phyloP scores from a whole-genome alignment of 2,329 filamentous ascomycete species.

The Cytospora piceicola region DNA sequence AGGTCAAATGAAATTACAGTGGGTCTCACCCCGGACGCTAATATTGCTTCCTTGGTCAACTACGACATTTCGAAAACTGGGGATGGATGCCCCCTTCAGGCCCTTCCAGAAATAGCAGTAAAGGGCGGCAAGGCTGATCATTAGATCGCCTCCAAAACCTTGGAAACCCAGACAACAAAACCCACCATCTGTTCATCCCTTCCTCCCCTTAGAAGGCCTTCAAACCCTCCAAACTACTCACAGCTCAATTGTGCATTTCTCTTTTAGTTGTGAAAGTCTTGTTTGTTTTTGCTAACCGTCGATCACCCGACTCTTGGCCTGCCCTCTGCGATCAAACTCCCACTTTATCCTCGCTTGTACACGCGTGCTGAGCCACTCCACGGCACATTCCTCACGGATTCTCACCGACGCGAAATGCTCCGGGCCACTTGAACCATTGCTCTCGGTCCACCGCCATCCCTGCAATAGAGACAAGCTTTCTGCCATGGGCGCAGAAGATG shows the following conservation, averaged over 20 bases:
- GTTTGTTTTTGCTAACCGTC: conserved; percentile 1
- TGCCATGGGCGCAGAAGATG: conserved; percentile 31
- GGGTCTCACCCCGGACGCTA: background rate
- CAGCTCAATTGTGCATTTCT: background rate
- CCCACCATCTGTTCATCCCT: conserved; percentile 14
- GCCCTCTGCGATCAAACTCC: background rate
- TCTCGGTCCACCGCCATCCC: conserved; percentile 21
- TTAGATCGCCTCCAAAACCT: background rate
- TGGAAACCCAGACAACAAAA: background rate
- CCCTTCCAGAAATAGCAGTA: conserved; percentile 7
- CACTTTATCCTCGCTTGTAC: background rate
- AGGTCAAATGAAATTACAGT: background rate
- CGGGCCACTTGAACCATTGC: conserved; percentile 14
- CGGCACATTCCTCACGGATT: conserved; percentile 24
- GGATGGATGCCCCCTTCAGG: background rate
- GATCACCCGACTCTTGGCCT: conserved; percentile 2
- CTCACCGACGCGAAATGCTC: conserved; percentile 27
- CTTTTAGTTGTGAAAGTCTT: background rate
- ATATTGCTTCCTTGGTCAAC: background rate
- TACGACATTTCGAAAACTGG: background rate
- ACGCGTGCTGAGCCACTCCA: conserved; percentile 1
- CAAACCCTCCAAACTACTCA: background rate
- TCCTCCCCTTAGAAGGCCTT: conserved; percentile 2
- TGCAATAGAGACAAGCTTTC: conserved; percentile 24
- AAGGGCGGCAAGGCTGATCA: background rate